Evolutionary conservation across 495 filamentous ascomycete species (phyloP).

Genomic region (Lasiosphaeria miniovina): DNA sequence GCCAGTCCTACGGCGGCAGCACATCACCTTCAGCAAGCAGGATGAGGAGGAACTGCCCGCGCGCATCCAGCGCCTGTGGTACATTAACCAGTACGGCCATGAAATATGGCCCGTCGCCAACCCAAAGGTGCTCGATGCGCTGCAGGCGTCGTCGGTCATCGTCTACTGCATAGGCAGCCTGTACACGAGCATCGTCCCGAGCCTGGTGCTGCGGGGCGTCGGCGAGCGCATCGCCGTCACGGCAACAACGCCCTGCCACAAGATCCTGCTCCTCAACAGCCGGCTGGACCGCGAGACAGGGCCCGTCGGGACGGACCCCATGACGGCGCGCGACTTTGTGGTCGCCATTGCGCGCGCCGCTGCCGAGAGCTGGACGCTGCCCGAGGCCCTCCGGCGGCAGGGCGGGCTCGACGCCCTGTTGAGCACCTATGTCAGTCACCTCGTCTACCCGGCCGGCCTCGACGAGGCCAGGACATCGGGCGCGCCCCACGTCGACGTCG

Average conservation of each 20-base stretch:
- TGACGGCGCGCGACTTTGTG: constrained; percentile 74
- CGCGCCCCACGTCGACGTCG: constrained; percentile 64
- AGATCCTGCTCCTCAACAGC: constrained; percentile 84
- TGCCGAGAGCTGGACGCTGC: constrained; percentile 38
- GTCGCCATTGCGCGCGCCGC: constrained; percentile 69
- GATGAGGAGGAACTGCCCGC: constrained; percentile 63
- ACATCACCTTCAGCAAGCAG: constrained; percentile 75
- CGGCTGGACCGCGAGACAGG: constrained; percentile 83
- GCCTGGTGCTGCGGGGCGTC: constrained; percentile 62
- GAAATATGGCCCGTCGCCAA: constrained; percentile 83
- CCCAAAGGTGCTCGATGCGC: constrained; percentile 66
- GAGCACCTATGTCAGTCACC: constrained; percentile 70
- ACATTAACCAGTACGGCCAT: constrained; percentile 93
- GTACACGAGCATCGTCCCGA: constrained; percentile 78
- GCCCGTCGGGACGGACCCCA: constrained; percentile 48
- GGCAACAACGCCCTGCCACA: constrained; percentile 50
- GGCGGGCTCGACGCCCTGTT: constrained; percentile 24
- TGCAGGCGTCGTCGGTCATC: constrained; percentile 61
- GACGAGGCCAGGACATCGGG: constrained; percentile 23
- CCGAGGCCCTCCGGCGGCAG: constrained; percentile 40
- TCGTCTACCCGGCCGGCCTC: constrained; percentile 74
- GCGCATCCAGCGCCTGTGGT: constrained; percentile 83
- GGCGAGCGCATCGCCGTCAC: constrained; percentile 49
- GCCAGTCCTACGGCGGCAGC: constrained; percentile 71
- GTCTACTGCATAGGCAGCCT: constrained; percentile 89